Base-by-base conservation (phyloP, 352 stramenopile genomes). In the Vaucheria bursata region DNA sequence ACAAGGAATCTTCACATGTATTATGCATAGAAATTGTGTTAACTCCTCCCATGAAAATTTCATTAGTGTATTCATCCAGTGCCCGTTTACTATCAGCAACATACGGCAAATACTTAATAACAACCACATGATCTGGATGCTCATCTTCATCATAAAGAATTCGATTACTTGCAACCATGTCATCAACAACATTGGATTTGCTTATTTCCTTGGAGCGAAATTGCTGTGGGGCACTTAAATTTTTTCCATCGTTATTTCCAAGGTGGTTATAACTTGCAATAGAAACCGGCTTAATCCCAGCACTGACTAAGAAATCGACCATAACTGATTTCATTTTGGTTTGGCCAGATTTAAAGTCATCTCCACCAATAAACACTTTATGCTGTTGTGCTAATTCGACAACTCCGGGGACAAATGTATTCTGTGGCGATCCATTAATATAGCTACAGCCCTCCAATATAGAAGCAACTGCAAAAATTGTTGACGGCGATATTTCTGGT, bases 1-100 rank as follows among this genome's bases (percentile, higher is more conserved):
- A 87, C 31, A 99, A 87, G 72, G 94, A 98, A 85, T 99, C 96
- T 85, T 99, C 96, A 87, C 96, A 99, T 74, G 95, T 99, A 87
- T 99, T 99, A 91, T 99, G 96, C 94, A 99, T 98, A 34, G 94
- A 94, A 86, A 99, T 98, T n/a, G 96, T 99, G 88, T 99, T 99
- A 64, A 40, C 96, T 76, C 96, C 96, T 74, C 97, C 97, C 94
- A 99, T 97, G 86, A 99, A 99, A 83, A 99, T 99, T 88, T 98
- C 97, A 31, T 91, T 97, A 34, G 95, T 98, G 88, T 99, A 99
- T 88, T 99, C 96, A 81, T 99, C 96, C 86, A 99, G 93, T n/a
- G 96, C 96, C 73, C 96, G 93, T 89, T 99, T 99, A 79, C 90
- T 97, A 89, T 99, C 96, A 76, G 92, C 94, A 7, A 99, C 96